Conservation (phyloP, 2,329 filamentous ascomycete genomes). For the Aspergillus spinulosporus region DNA sequence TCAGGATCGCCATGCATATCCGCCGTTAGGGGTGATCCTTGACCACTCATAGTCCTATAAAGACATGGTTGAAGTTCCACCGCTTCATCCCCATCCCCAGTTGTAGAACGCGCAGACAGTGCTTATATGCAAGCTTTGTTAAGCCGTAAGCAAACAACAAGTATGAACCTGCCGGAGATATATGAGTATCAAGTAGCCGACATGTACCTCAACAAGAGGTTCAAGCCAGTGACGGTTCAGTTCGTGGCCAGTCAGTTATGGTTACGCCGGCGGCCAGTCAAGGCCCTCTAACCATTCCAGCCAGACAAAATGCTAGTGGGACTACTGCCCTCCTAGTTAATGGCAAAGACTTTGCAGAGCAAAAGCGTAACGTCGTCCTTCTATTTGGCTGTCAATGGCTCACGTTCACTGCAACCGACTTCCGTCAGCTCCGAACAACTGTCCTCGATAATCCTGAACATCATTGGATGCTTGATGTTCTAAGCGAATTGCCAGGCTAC, state of each 20-base stretch:
- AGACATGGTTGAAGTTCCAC: neutral
- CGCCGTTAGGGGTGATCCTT: neutral
- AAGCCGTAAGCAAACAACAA: neutral
- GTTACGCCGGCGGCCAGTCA: neutral
- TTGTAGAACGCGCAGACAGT: neutral
- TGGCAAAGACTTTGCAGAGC: neutral
- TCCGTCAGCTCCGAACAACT: slow-evolving; percentile 14
- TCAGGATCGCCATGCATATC: neutral
- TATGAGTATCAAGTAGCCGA: neutral
- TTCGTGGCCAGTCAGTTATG: neutral
- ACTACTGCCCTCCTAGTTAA: neutral
- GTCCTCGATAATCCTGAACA: slow-evolving; percentile 17
- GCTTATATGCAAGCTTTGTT: neutral
- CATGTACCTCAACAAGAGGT: neutral
- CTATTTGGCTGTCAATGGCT: slow-evolving; percentile 25
- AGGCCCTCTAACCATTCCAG: neutral
- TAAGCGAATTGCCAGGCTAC: slow-evolving; percentile 18
- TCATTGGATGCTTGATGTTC: slow-evolving; percentile 19
- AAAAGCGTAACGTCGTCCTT: slow-evolving; percentile 11
- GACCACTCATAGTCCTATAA: neutral
- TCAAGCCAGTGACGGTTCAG: neutral
- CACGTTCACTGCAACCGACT: slow-evolving; percentile 16
- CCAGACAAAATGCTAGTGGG: neutral
- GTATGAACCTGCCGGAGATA: neutral
- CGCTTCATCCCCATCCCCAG: too few species aligned